These are phyloP conservation scores for Tricladium varicosporioides DNA, from an alignment of 2,329 filamentous ascomycete genomes.

Conservation along the genomic window DNA sequence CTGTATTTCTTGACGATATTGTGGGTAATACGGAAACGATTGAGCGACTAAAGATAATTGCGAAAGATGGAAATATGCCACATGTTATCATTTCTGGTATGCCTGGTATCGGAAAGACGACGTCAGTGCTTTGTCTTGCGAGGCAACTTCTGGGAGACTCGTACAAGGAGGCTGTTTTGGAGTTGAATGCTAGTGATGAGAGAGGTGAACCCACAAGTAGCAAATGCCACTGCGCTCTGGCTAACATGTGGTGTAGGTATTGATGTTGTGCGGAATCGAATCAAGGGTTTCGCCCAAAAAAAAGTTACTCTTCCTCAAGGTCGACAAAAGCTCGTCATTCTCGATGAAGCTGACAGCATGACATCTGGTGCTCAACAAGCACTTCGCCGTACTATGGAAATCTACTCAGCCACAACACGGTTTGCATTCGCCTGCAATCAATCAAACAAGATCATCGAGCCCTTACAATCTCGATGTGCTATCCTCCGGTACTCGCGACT, in stretches of 20 bases:
- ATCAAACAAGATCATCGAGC: slow-evolving; percentile 99
- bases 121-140: slow-evolving; percentile 88
- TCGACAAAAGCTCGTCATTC: slow-evolving; percentile 92
- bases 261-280: slow-evolving; percentile 93
- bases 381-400: slow-evolving; percentile 94
- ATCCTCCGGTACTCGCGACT: slow-evolving; percentile 92
- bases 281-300: slow-evolving; percentile 98
- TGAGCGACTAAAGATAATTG: slow-evolving; percentile 95
- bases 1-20: slow-evolving; percentile 91
- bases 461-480: slow-evolving; percentile 93
- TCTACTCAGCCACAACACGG: slow-evolving; percentile 92
- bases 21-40: slow-evolving; percentile 98
- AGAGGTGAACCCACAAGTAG: slow-evolving; percentile 52
- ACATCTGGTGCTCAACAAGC: slow-evolving; percentile 95
- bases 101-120: slow-evolving; percentile 98
- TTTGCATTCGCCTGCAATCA: slow-evolving; percentile 99
- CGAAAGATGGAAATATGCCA: slow-evolving; percentile 98
- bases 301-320: slow-evolving; percentile 92
- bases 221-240: background rate
- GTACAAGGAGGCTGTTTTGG: slow-evolving; percentile 96
- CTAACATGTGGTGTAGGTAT: slow-evolving; percentile 58
- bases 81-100: slow-evolving; percentile 99
- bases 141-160: slow-evolving; percentile 86
- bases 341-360: slow-evolving; percentile 98
- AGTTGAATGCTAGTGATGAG: slow-evolving; percentile 95